Base-by-base conservation (phyloP, 2,329 filamentous ascomycete genomes). In the Nectriaceae sp. region DNA sequence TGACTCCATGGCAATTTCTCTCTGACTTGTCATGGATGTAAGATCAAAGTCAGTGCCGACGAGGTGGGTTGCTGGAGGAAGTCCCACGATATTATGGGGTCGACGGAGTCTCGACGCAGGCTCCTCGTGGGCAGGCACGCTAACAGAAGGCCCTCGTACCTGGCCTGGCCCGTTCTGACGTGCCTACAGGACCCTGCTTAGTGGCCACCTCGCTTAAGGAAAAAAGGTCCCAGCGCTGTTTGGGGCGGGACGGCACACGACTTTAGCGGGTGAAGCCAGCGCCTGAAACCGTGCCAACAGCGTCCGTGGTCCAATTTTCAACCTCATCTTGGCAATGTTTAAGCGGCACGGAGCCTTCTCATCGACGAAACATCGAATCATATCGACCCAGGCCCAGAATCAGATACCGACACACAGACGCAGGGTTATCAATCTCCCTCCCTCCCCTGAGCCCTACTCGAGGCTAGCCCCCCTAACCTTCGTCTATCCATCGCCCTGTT, bases 191-290 rank as follows among this genome's bases (percentile, higher is more conserved):
- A n/a, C n/a, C 33, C 19, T 29, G 26, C 46, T 48, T 54, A 52
- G 53, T 49, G 52, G 55, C 39, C 45, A 49, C 59, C 54, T 62
- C 59, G 59, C 59, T 62, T 62, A 62, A 36, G 57, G 54, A 54
- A 52, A 55, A 57, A 57, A 55, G 59, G 55, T 52, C 57, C 47
- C 38, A 38, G 55, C 37, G 49, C 49, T 52, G 51, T 61, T 61
- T 60, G 56, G 57, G 51, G 37, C 8, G 37, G 11, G n/a, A n/a
- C 33, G 5, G 33, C 24, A 18, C 8, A n/a, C n/a, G 33, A 36
- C 33, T 10, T n/a, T 15, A 6, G 16, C 37, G 37, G 21, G 8
- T 21, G 37, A 39, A 5, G 20, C 37, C 37, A n/a, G 16, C 18
- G 19, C 37, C 37, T 39, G 37, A 39, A 39, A 39, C 37, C 21